Evolutionary conservation across 129 eudicot species (phyloP), one percentile per base, ranked within the genome.

Genomic region (Artemisia argyi): DNA sequence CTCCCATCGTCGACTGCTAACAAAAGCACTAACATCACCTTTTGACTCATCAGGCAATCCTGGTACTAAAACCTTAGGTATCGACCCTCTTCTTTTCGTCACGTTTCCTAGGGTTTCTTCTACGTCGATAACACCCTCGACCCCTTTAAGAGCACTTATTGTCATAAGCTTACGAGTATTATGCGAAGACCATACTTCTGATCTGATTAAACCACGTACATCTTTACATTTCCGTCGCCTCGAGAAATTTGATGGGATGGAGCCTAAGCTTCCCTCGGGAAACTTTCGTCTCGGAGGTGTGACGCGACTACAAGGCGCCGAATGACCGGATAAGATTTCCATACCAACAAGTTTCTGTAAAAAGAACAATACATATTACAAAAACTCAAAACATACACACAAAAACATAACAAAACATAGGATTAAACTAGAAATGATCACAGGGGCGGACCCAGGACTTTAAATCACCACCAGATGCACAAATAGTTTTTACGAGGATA

Each of bases 1-100:
- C 51, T 94, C 96, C 98, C 97, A 84, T 14, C 58, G 80, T 77
- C 86, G 56, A 73, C 86, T 86, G 69, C 76, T 85, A 66, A 94
- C 80, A 0, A 79, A 73, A 76, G 93, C 96, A 68, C 83, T 85
- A 53, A 60, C 28, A 1, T 83, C 87, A 26, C 80, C 90, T 67
- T 83, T 75, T 1, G 86, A 67, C 50, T 83, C 88, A 79, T 77
- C 89, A 0, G 97, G 97, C 65, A 94, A 69, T 48, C 92, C 85
- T 5, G 98, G 98, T 68, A 94, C 81, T 61, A 69, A 39, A 32
- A 88, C 89, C 68, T 84, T 94, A 6, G 92, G 83, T 42, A 82
- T 63, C 19, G 89, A 57, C 30, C 72, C 72, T 65, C 73, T 71
- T 64, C 66, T 61, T 68, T 71, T 86, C 8, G 79, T 52, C 22